Base-by-base conservation (phyloP, 1,139 yeast species). In the Yamadazyma siamensis region DNA sequence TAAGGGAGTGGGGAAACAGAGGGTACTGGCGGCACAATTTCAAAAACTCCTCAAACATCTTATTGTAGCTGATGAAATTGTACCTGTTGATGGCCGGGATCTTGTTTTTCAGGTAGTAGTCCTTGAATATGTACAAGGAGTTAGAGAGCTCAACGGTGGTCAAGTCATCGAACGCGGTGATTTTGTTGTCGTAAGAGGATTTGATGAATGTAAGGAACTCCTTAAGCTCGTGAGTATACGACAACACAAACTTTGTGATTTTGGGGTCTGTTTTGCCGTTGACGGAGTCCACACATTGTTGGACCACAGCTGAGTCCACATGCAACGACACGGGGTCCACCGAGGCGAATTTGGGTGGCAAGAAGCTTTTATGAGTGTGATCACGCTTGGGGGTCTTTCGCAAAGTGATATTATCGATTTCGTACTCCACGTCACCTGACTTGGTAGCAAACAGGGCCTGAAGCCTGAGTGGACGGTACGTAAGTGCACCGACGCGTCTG, bases 371-470 rank as follows among this genome's bases (percentile, higher is more conserved):
- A 23, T 26, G 17, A n/a, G 13, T 27, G 4, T 31, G 18, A n/a
- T n/a, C n/a, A n/a, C n/a, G n/a, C 31, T 45, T 52, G 15, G 49
- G 52, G 15, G 47, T 56, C 39, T 52, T 61, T 34, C 46, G 54
- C 38, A 65, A 39, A 5, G 70, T 50, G 15, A 65, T 58, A 29
- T 47, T 40, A 41, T 64, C 71, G 34, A 65, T 60, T 25, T 64
- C 71, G 35, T 59, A 62, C 14, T 58, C 64, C 7, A 44, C 48
- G 3, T 36, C 44, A 10, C 29, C 33, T 16, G 21, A 23, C 14
- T 23, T 26, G 7, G 43, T 36, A 14, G 37, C 37, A 25, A 28
- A 16, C 15, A n/a, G n/a, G n/a, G n/a, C n/a, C n/a, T 8, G 18
- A n/a, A n/a, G n/a, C n/a, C n/a, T n/a, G 15, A 7, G 23, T n/a